Evolutionary conservation across 1,284 basidiomycete genomes (phyloP), one percentile per base, ranked within the genome.

Genomic region (Apiotrichum gamsii): DNA sequence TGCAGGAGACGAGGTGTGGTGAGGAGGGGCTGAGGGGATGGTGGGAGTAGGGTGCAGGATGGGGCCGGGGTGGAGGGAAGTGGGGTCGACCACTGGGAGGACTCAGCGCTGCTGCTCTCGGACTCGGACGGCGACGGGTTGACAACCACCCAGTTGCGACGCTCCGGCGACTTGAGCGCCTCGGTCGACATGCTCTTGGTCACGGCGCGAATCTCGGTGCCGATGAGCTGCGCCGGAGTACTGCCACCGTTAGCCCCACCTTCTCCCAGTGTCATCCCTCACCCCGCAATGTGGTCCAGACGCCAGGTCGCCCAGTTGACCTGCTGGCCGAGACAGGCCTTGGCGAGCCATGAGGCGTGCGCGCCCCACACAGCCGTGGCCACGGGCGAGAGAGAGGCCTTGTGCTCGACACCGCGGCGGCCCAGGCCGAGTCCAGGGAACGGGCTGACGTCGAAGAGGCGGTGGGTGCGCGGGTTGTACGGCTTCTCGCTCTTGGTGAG

Each of bases 281-380:
- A 52, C 45, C 33, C 33, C 1, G 47, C 52, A 15, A 54, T 35
- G 33, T 49, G 45, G 34, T 25, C 38, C 9, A 49, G 46, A 37
- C 46, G 38, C 52, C 52, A 54, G 18, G 19, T 19, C 13, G 24
- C 32, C 52, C 52, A 54, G 34, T 50, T 32, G 31, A 54, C 44
- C 11, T 19, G 18, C 18, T 24, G 35, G 29, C 47, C 52, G 16
- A 54, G 28, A 19, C 34, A 28, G 15, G 19, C 18, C 4, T 44
- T 40, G 11, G 52, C 52, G 5, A 49, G 23, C 52, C 52, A 54
- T 14, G 41, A 43, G 13, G 41, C 47, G 33, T 54, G 52, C 2
- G 40, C 29, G 32, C 37, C 32, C 52, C 52, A 54, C 5, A 54
- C 43, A 2, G 52, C 52, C 6, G n/a, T 18, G 3, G 30, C 41